Conservation (phyloP, 495 filamentous ascomycete species). For the Penicillium ochrochloron region DNA sequence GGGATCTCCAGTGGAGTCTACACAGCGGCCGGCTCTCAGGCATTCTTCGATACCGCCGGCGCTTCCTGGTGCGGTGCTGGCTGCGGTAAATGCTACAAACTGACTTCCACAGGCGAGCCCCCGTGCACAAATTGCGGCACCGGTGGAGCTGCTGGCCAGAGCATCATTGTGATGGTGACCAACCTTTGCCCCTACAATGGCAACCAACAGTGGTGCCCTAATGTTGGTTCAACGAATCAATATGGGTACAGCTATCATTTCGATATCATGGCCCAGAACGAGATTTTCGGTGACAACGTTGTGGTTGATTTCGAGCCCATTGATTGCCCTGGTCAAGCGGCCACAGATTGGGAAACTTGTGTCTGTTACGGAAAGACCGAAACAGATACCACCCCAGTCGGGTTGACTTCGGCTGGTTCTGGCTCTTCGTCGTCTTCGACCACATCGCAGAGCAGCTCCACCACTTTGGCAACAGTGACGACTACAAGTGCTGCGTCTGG, state of each 20-base stretch:
- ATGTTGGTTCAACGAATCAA: constrained; percentile 34
- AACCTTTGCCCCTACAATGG: constrained; percentile 46
- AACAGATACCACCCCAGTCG: constrained; percentile 18
- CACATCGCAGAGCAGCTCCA: not conserved
- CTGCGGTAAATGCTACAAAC: constrained; percentile 46
- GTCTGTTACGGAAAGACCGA: constrained; percentile 23
- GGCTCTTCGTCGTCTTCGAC: not conserved
- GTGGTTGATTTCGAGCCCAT: constrained; percentile 44
- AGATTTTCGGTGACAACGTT: constrained; percentile 43
- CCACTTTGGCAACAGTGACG: not conserved
- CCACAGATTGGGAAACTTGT: constrained; percentile 28
- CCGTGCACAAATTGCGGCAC: constrained; percentile 37
- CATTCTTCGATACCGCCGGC: constrained; percentile 34
- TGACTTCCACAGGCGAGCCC: constrained; percentile 41
- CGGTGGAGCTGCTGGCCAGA: constrained; percentile 38
- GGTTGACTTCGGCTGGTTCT: constrained; percentile 2
- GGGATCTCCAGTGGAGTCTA: not conserved
- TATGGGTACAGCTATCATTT: constrained; percentile 49
- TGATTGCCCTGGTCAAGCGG: constrained; percentile 32
- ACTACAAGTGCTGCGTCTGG: not conserved
- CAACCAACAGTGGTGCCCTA: constrained; percentile 46
- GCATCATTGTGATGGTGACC: constrained; percentile 48
- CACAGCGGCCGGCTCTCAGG: constrained; percentile 28
- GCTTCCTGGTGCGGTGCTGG: constrained; percentile 44
- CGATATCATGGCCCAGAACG: constrained; percentile 45